Base-by-base conservation (phyloP, 345 rosid genomes). In the rapeseed (Brassica napus) region DNA sequence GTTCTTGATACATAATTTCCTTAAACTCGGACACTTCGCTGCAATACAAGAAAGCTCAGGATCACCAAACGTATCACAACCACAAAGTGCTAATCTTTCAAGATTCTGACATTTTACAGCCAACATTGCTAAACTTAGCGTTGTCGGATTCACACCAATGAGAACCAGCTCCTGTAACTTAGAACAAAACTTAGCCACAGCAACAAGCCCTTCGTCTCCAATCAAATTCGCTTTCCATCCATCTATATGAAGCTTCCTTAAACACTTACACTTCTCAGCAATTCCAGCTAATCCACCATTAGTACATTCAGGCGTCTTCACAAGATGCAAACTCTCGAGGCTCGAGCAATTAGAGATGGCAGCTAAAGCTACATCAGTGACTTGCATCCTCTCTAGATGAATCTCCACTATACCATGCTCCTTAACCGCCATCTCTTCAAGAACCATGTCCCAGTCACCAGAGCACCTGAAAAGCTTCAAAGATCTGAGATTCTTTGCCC, bases 401-500 rank as follows among this genome's bases (percentile, higher is more conserved):
- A 92, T 84, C 85, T 92, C 97, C 3, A 85, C 86, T 71, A 92
- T 67, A 39, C 85, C 81, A 10, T 71, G 77, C 10, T 83, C 91
- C 61, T 80, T 83, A 72, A 74, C 86, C 6, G 86, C 75, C 74
- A 87, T 83, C 1, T 83, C 78, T 47, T 85, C 85, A 47, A 92
- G 74, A 60, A 92, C 68, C 84, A 81, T 79, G 69, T 92, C 93
- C 95, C 93, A 92, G 37, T 92, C 93, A 14, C 95, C 94, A 44
- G 93, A 88, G 82, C 97, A 92, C 71, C 91, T 92, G 62, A 88
- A 88, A 77, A 94, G 90, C 85, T 90, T 90, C 75, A 90, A 65
- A 62, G 92, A 86, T 65, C 76, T 83, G 10, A 92, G 84, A 82
- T 87, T 89, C 85, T 83, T 87, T 0, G 95, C 86, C 1, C 90